Base-by-base conservation (phyloP, 1,284 basidiomycete genomes). In the Rhodotorula mucilaginosa region DNA sequence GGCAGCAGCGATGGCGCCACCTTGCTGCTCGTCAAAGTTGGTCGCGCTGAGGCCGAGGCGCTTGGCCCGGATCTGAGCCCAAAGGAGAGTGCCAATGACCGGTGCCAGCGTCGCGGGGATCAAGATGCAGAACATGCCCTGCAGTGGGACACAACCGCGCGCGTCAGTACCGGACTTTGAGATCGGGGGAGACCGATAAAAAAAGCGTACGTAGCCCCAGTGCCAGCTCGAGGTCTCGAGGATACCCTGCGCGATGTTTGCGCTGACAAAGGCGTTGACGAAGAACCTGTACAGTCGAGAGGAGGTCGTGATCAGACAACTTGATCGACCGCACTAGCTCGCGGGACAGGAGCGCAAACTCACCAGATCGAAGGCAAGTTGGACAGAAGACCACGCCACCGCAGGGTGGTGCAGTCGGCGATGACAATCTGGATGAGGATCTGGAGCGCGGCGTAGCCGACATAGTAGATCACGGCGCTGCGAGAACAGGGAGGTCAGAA, bases 401-500 rank as follows among this genome's bases (percentile, higher is more conserved):
- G 86, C 16, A 92, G 83, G 2, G 87, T 88, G 5, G 91, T 92
- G 75, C 90, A 88, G 79, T 93, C 91, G 26, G 90, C 90, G 68
- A 82, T 81, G 76, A 82, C 68, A 49, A 72, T 74, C 61, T 72
- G 87, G n/a, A 86, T 87, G 19, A 91, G 84, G 58, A 92, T 83
- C 80, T 91, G 89, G 31, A 91, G 82, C 21, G 89, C 88, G 70
- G 84, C 80, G 79, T 84, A 81, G 61, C 85, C 82, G 76, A 82
- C 76, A n/a, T 80, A 79, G 77, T 83, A 82, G 69, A 85, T 75
- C 67, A 84, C 79, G 67, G 83, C 86, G 21, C 89, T 7, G 85
- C 83, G 49, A 12, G 44, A 6, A 8, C 1, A 13, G n/a, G 6
- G 31, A 48, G 29, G 4, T 15, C 29, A 21, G 12, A 46, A 5